These are phyloP conservation scores for Fusarium verrucosum DNA, from an alignment of 2,329 filamentous ascomycete species.

Conservation along the genomic window DNA sequence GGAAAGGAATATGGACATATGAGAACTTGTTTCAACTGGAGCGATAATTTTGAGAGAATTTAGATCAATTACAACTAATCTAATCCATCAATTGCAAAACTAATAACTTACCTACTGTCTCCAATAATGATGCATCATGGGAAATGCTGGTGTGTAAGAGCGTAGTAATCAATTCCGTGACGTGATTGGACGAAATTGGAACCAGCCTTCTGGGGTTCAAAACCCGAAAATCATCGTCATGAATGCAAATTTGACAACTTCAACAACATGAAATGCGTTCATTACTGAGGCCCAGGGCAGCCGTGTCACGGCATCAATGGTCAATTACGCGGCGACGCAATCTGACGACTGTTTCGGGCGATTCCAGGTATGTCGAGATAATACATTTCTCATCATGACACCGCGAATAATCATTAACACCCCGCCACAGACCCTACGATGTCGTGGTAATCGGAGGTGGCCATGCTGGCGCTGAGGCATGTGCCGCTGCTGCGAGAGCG, in stretches of 20 bases:
- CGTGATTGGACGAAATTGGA: conserved; percentile 8
- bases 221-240: conserved; percentile 17
- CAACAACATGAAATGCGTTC: conserved; percentile 45
- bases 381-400: not conserved
- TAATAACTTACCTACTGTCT: no score
- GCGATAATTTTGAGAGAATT: conserved; percentile 5
- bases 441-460: conserved; percentile 96
- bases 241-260: conserved; percentile 29
- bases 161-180: not conserved
- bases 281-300: conserved; percentile 38
- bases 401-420: conserved; percentile 16
- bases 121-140: not conserved
- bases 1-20: not conserved
- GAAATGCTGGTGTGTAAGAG: not conserved
- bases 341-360: conserved; percentile 47
- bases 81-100: not conserved
- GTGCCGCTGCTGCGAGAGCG: conserved; percentile 85
- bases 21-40: conserved; percentile 3
- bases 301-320: conserved; percentile 32
- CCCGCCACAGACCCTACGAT: conserved; percentile 73
- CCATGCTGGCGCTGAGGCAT: conserved; percentile 94
- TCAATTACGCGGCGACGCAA: conserved; percentile 28
- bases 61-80: not conserved
- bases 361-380: conserved; percentile 42
- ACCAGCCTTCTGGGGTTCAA: conserved; percentile 6